Percentiles rank a stretch among this genome's conserved stretches.
These are phyloP conservation scores for Syzygium jambos DNA, from an alignment of 345 rosid genomes.

Conservation along the genomic window DNA sequence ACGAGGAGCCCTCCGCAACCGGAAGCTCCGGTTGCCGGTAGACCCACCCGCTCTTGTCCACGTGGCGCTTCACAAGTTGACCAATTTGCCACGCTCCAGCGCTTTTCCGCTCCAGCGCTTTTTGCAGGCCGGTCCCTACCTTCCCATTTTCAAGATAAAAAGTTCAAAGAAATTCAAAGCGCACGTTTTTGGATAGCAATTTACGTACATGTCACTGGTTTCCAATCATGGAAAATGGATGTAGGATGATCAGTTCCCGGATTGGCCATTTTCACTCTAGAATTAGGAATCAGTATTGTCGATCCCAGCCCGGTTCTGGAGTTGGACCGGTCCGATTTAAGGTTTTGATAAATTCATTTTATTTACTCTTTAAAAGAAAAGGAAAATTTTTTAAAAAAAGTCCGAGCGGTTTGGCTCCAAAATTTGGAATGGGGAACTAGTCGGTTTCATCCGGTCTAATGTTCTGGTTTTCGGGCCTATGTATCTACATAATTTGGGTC, in stretches of 20 bases:
- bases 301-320: too few relatives aligned
- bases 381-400: too few relatives aligned
- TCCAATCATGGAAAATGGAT: neutral
- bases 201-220: neutral
- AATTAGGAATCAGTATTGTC: too few relatives aligned
- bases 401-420: too few relatives aligned
- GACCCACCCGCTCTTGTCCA: neutral
- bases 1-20: neutral
- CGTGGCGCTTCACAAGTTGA: neutral
- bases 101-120: neutral
- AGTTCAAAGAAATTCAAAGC: neutral
- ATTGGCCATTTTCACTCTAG: too few relatives aligned
- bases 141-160: neutral
- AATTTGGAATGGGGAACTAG: too few relatives aligned
- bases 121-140: neutral
- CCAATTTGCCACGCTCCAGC: neutral
- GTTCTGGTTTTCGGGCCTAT: neutral
- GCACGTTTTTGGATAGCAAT: neutral
- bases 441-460: too few relatives aligned
- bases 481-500: neutral
- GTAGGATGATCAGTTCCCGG: rapidly evolving
- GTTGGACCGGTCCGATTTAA: too few relatives aligned
- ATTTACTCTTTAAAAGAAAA: too few relatives aligned
- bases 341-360: too few relatives aligned
- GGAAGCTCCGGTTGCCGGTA: neutral